phyloP scores from a whole-genome alignment of 2,329 filamentous ascomycete genomes.

The Ambrosiella xylebori region DNA sequence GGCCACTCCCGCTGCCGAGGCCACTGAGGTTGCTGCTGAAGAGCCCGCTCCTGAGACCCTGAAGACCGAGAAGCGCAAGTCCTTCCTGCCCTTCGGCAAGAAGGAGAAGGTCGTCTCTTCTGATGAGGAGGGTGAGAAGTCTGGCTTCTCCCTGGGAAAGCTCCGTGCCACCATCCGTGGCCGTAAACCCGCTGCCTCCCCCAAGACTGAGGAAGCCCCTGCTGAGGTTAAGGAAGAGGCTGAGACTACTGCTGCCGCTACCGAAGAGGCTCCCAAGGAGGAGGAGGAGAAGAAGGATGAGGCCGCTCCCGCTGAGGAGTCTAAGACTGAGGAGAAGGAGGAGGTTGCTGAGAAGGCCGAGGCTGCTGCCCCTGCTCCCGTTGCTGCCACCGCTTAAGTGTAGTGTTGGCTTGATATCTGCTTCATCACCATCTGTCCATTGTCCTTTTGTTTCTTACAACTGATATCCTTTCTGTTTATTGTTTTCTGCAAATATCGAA shows the following conservation, averaged over 20 bases:
- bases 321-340: constrained; percentile 20
- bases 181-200: constrained; percentile 20
- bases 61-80: constrained; percentile 67
- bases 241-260: constrained; percentile 18
- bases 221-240: constrained; percentile 17
- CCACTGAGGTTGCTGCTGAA: constrained; percentile 24
- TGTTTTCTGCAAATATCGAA: constrained; percentile 3
- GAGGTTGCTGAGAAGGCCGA: constrained; percentile 23
- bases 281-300: constrained; percentile 16
- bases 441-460: constrained; percentile 15
- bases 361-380: constrained; percentile 27
- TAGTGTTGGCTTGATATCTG: not conserved
- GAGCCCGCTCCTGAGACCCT: constrained; percentile 43
- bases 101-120: constrained; percentile 47
- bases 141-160: constrained; percentile 36
- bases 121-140: constrained; percentile 46
- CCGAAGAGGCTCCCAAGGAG: constrained; percentile 19
- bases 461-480: constrained; percentile 4
- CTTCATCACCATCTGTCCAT: constrained; percentile 7
- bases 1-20: constrained; percentile 24
- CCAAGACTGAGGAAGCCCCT: constrained; percentile 20
- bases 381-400: constrained; percentile 21
- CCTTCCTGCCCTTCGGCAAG: constrained; percentile 59
- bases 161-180: constrained; percentile 38
- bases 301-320: constrained; percentile 27